Conservation (phyloP, 2,329 filamentous ascomycete genomes). For the Claviceps spartinae region DNA sequence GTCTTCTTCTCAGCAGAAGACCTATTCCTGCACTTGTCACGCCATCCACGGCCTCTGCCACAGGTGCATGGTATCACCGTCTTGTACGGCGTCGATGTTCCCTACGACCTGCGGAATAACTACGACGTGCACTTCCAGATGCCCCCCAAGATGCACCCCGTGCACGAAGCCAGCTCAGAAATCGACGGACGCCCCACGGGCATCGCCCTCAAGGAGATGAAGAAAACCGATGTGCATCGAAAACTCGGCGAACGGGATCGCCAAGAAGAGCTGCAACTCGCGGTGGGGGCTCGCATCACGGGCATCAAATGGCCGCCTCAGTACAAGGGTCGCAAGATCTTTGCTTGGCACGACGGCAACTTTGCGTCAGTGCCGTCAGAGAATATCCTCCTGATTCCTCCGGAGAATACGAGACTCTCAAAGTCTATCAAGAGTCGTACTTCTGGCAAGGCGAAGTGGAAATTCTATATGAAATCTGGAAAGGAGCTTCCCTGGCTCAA, state of each 20-base stretch:
- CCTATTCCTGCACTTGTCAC: constrained; percentile 38
- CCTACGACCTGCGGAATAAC: constrained; percentile 29
- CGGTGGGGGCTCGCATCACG: constrained; percentile 33
- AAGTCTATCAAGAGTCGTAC: constrained; percentile 32
- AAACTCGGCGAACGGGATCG: constrained; percentile 27
- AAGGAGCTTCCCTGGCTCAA: constrained; percentile 35
- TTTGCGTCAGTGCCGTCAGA: constrained; percentile 38
- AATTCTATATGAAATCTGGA: constrained; percentile 33
- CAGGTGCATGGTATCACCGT: constrained; percentile 33
- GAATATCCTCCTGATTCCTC: constrained; percentile 32
- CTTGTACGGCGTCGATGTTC: constrained; percentile 29
- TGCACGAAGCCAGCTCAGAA: constrained; percentile 26
- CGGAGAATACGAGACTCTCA: constrained; percentile 29
- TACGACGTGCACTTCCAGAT: constrained; percentile 38
- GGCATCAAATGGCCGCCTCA: constrained; percentile 37
- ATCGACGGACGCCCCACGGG: constrained; percentile 30
- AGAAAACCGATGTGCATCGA: constrained; percentile 30
- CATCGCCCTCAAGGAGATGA: constrained; percentile 31
- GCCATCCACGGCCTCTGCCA: constrained; percentile 40
- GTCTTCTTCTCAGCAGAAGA: constrained; percentile 41
- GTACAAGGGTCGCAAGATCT: constrained; percentile 40
- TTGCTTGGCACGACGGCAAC: constrained; percentile 41
- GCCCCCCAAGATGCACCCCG: constrained; percentile 26
- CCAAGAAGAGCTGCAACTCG: constrained; percentile 29
- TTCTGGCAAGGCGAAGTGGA: constrained; percentile 38